Evolutionary conservation across 306 rosid species (phyloP).

Genomic region (Cucumis melo): DNA sequence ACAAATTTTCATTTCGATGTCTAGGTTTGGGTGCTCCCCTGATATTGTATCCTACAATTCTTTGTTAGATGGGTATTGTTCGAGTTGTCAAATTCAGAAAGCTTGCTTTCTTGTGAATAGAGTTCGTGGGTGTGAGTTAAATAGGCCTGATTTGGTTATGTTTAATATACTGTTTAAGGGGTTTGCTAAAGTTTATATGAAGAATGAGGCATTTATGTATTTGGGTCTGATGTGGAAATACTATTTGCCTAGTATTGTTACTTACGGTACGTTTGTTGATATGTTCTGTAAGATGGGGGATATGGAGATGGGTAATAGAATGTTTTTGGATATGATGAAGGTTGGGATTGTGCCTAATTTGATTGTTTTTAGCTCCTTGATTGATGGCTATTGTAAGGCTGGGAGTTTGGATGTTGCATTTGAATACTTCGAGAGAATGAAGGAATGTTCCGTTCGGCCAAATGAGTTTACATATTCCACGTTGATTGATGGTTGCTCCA

Average conservation of each 20-base stretch:
- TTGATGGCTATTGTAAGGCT: constrained; percentile 28
- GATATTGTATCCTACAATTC: constrained; percentile 28
- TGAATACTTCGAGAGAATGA: constrained; percentile 15
- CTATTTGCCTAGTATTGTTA: constrained; percentile 25
- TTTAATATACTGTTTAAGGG: constrained; percentile 23
- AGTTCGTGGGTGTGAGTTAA: constrained; percentile 2
- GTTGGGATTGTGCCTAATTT: constrained; percentile 18
- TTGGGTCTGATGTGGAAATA: constrained; percentile 31
- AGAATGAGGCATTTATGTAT: constrained; percentile 17
- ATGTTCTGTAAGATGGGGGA: constrained; percentile 24
- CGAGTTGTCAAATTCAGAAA: constrained; percentile 4
- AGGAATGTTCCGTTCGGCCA: constrained; percentile 7
- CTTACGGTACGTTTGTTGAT: constrained; percentile 21
- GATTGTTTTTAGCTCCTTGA: constrained; percentile 21
- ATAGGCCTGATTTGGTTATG: constrained; percentile 15
- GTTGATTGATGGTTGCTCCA: constrained; percentile 20
- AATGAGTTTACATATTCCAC: constrained; percentile 22
- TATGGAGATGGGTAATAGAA: constrained; percentile 10
- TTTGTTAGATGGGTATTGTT: constrained; percentile 23
- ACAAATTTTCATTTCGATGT: constrained; percentile 12
- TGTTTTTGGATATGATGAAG: constrained; percentile 16
- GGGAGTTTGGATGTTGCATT: constrained; percentile 21
- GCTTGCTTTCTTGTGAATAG: constrained; percentile 13
- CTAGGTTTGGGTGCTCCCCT: constrained; percentile 16
- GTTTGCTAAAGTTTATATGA: constrained; percentile 19